phyloP scores from a whole-genome alignment of 257 asterid species.

The Echites panduratus region DNA sequence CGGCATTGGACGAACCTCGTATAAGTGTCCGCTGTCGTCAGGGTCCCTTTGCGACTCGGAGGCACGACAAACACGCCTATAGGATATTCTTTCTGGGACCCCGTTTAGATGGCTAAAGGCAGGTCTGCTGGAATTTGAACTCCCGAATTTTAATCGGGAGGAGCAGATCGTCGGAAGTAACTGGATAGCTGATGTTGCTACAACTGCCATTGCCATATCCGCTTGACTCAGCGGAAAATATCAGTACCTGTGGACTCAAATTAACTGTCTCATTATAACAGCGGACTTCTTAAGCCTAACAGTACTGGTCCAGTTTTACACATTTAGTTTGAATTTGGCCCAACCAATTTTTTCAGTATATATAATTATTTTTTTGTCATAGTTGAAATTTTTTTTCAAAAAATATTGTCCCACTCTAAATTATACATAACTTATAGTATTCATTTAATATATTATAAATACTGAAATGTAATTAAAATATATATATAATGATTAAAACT shows the following conservation, averaged over 20 bases:
- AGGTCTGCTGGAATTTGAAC: not conserved
- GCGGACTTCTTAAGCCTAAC: not conserved
- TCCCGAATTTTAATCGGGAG: not conserved
- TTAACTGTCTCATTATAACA: not conserved
- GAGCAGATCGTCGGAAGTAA: not conserved
- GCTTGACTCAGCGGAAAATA: not conserved
- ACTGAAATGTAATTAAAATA: no score
- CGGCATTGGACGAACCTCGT: slow-evolving; percentile 23
- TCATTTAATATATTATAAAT: no score
- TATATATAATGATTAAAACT: no score
- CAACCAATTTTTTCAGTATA: no score
- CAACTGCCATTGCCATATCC: slow-evolving; percentile 16
- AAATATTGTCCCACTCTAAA: no score
- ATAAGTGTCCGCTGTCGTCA: slow-evolving; percentile 11
- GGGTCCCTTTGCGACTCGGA: slow-evolving; percentile 19
- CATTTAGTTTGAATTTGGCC: no score
- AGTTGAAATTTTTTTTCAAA: no score
- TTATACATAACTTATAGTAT: no score
- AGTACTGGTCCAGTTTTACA: no score
- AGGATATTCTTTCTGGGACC: not conserved
- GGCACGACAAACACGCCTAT: slow-evolving; percentile 16
- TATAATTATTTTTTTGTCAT: no score
- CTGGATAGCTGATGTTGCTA: slow-evolving; percentile 7
- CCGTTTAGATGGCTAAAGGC: not conserved
- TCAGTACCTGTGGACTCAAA: not conserved